Percentiles rank a stretch among this genome's conserved stretches.
phyloP scores from a whole-genome alignment of 192 early-diverging fungal genomes.

The Rhizophagus clarus region DNA sequence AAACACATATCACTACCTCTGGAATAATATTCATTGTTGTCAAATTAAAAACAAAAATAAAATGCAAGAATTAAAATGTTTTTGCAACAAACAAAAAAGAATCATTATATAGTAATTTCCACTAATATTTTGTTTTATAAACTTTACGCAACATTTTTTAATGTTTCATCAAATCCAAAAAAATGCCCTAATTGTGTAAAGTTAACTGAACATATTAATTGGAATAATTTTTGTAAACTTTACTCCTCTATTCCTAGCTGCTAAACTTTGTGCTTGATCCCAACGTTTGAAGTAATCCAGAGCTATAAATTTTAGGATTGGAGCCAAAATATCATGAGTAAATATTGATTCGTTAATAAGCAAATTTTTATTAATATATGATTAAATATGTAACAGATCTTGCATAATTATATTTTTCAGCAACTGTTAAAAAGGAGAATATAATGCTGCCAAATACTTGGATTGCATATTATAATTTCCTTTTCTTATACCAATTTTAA shows the following conservation, averaged over 20 bases:
- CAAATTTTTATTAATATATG: no score
- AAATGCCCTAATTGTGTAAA: not conserved
- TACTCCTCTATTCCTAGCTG: not conserved
- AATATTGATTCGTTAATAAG: not conserved
- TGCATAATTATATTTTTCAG: no score
- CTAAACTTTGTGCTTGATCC: not conserved
- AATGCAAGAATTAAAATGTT: no score
- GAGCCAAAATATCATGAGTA: not conserved
- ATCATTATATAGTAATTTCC: no score
- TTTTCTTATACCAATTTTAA: conserved; percentile 7
- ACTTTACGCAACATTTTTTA: not conserved
- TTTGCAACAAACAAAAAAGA: no score
- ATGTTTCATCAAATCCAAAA: not conserved
- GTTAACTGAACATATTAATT: not conserved
- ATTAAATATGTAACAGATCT: not conserved
- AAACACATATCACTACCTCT: no score
- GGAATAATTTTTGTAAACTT: not conserved
- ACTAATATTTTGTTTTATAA: conserved; percentile 14
- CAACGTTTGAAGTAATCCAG: not conserved
- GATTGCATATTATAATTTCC: not conserved
- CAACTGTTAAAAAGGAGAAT: not conserved
- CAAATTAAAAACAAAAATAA: no score
- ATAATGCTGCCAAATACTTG: not conserved
- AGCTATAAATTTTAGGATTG: not conserved
- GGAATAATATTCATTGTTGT: no score